Base-by-base conservation (phyloP, 1,284 basidiomycete species). In the Leccinum pachyderme region DNA sequence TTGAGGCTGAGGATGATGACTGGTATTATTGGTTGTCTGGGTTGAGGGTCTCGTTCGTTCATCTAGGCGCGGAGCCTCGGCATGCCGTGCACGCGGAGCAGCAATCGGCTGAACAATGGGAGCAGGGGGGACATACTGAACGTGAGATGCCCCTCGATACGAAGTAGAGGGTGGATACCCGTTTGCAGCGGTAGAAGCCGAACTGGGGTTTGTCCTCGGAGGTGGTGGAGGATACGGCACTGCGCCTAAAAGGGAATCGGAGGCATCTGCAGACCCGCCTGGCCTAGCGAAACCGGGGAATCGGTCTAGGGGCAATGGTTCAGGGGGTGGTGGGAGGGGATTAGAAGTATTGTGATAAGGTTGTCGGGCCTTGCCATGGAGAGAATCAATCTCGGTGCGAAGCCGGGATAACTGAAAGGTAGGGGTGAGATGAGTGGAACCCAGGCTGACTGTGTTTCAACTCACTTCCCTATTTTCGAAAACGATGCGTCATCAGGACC, bases 261-360 rank as follows among this genome's bases (percentile, higher is more conserved):
- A 13, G 1, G 49, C 15, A 35, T 59, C 57, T 32, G 41, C 39
- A 47, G 49, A 49, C 9, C 69, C 69, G 18, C 64, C 62, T n/a
- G 69, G 61, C 49, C 71, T 63, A 18, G 72, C 67, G 52, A 77
- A 73, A 8, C 69, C 47, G 15, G 75, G 72, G 28, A 77, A 70
- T 54, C 72, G 69, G 25, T 77, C 73, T 25, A 76, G 65, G 6
- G 75, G 70, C 7, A 80, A 61, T 4, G 76, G 79, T 55, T 77
- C 72, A 15, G 80, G 80, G n/a, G 80, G 79, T 44, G 71, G 64
- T 27, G 79, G 80, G 8, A 81, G 72, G 5, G 79, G 79, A 61
- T 81, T 81, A 47, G 59, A 60, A 56, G 56, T 43, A 50, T 69
- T 71, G 46, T 47, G 60, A 58, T 56, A 61, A 45, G 58, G 53